Conservation (phyloP, 805 yeast species). For the Candida schatavii region DNA sequence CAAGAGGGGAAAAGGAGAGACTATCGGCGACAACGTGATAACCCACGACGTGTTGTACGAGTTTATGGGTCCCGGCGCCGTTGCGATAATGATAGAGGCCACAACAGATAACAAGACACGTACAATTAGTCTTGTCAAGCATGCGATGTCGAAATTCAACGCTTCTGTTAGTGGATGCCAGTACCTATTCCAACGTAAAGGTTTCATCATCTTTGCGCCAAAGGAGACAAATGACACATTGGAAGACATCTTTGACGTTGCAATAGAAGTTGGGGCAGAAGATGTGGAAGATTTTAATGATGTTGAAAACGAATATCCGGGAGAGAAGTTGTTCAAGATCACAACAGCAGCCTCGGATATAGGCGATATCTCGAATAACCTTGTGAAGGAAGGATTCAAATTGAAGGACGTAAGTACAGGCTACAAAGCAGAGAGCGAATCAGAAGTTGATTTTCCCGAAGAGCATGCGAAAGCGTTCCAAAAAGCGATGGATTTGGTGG, state of each 20-base stretch:
- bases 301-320: constrained; percentile 39
- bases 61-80: constrained; percentile 91
- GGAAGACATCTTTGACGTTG: constrained; percentile 71
- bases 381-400: constrained; percentile 52
- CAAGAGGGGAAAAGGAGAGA: constrained; percentile 76
- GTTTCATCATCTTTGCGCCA: constrained; percentile 52
- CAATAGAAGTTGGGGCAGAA: constrained; percentile 76
- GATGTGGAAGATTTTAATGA: constrained; percentile 61
- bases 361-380: constrained; percentile 54
- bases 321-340: constrained; percentile 38
- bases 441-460: constrained; percentile 50
- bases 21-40: constrained; percentile 47
- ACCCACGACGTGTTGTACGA: constrained; percentile 64
- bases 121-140: constrained; percentile 71
- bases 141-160: constrained; percentile 67
- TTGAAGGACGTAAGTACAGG: constrained; percentile 72
- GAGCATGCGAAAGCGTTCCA: constrained; percentile 51
- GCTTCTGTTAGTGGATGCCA: constrained; percentile 73
- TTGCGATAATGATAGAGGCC: constrained; percentile 81
- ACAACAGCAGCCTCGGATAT: constrained; percentile 65
- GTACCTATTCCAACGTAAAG: constrained; percentile 75
- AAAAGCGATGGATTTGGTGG: constrained; percentile 59
- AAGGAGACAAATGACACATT: constrained; percentile 34
- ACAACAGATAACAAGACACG: constrained; percentile 86
- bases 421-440: constrained; percentile 62